phyloP scores from a whole-genome alignment of 345 rosid species.

The Murraya koenigii region DNA sequence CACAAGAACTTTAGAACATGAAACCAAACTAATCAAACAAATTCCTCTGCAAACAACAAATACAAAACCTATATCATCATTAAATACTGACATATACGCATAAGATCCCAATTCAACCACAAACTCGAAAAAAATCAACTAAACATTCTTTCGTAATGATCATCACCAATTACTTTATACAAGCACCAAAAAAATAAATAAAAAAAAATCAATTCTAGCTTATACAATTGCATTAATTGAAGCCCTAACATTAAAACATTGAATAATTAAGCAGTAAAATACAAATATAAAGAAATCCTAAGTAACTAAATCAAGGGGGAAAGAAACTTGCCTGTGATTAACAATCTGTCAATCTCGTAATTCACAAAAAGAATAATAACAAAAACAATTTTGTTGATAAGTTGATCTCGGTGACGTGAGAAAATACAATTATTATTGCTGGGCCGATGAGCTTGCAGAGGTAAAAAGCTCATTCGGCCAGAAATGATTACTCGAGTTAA shows the following conservation, averaged over 20 bases:
- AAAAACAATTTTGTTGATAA: background rate
- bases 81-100: background rate
- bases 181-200: background rate
- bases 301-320: background rate
- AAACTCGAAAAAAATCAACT: background rate
- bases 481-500: conserved; percentile 1
- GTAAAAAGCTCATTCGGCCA: conserved; percentile 24
- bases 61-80: background rate
- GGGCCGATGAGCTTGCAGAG: conserved; percentile 38
- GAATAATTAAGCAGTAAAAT: background rate
- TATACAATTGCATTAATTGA: background rate
- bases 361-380: background rate
- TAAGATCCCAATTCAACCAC: background rate
- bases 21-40: conserved; percentile 6
- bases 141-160: background rate
- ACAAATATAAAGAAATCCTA: background rate
- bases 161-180: background rate
- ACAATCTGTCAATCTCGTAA: background rate
- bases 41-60: background rate
- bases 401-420: background rate
- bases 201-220: background rate
- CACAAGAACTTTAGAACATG: conserved; percentile 2
- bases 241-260: conserved; percentile 3
- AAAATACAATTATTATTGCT: conserved; percentile 24
- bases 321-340: conserved; percentile 17